Percentiles rank a stretch among this genome's conserved stretches.
Conservation (phyloP, 352 stramenopile species). For the Aphanomyces astaci region DNA sequence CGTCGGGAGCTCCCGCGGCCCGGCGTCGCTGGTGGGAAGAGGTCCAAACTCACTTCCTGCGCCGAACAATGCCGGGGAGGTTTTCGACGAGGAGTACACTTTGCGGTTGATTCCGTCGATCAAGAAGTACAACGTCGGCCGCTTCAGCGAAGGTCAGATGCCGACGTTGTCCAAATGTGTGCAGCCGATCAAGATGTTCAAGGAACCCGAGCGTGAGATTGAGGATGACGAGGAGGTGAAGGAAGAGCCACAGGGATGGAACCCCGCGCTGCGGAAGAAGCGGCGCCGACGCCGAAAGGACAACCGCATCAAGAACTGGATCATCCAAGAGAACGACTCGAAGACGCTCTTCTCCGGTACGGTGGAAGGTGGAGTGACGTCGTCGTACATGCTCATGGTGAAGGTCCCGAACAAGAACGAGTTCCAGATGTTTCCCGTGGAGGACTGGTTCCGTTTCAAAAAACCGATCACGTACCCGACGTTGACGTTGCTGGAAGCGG, state of each 20-base stretch:
- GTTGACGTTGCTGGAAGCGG: slow-evolving; percentile 74
- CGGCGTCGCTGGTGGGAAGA: background rate
- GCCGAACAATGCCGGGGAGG: background rate
- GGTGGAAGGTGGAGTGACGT: slow-evolving; percentile 74
- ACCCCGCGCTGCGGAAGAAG: slow-evolving; percentile 63
- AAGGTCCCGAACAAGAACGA: slow-evolving; percentile 84
- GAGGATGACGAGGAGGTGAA: slow-evolving; percentile 79
- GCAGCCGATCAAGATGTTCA: slow-evolving; percentile 84
- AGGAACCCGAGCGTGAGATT: slow-evolving; percentile 60
- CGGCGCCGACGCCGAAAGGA: slow-evolving; percentile 67
- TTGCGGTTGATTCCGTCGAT: slow-evolving; percentile 77
- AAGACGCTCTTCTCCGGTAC: slow-evolving; percentile 79
- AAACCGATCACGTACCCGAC: slow-evolving; percentile 80
- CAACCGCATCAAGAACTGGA: slow-evolving; percentile 65
- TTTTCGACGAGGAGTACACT: slow-evolving; percentile 57
- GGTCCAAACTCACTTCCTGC: background rate
- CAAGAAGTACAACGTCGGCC: slow-evolving; percentile 83
- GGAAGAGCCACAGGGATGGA: slow-evolving; percentile 56
- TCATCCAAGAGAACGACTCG: slow-evolving; percentile 75
- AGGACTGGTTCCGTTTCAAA: slow-evolving; percentile 87
- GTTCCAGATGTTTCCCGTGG: slow-evolving; percentile 79
- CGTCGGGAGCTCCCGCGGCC: background rate
- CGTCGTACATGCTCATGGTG: slow-evolving; percentile 80
- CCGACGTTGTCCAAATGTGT: slow-evolving; percentile 49
- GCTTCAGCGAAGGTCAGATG: slow-evolving; percentile 63